Conservation (phyloP, 805 yeast genomes). For the Wickerhamiella slavikovae region DNA sequence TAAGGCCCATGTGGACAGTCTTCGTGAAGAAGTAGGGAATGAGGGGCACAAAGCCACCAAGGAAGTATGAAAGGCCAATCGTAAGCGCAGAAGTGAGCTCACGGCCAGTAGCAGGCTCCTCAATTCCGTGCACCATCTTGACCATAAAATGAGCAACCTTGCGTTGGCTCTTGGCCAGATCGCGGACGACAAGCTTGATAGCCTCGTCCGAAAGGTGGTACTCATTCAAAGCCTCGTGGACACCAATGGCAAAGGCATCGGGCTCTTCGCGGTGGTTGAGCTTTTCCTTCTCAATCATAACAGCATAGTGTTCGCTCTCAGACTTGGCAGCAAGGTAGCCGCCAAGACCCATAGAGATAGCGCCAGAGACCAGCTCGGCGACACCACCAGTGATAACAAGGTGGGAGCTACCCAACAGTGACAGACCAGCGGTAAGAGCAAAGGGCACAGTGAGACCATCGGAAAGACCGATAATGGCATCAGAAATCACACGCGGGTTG, state of each 20-base stretch:
- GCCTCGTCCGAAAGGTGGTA: slow-evolving; percentile 52
- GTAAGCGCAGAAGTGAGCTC: slow-evolving; percentile 76
- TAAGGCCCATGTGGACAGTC: slow-evolving; percentile 58
- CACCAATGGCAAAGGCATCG: slow-evolving; percentile 41
- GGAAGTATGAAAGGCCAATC: slow-evolving; percentile 70
- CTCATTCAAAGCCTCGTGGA: slow-evolving; percentile 61
- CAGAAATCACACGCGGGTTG: slow-evolving; percentile 78
- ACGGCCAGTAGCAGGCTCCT: slow-evolving; percentile 86
- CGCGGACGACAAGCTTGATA: slow-evolving; percentile 49
- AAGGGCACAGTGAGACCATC: slow-evolving; percentile 98
- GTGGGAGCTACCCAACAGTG: slow-evolving; percentile 72
- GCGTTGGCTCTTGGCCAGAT: slow-evolving; percentile 59
- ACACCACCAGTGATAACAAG: slow-evolving; percentile 94
- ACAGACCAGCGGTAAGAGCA: slow-evolving; percentile 90
- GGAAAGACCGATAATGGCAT: slow-evolving; percentile 76
- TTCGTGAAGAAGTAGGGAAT: slow-evolving; percentile 72
- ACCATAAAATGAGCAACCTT: slow-evolving; percentile 71
- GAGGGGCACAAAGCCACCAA: slow-evolving; percentile 85
- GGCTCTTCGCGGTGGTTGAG: slow-evolving; percentile 9
- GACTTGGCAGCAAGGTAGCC: slow-evolving; percentile 89
- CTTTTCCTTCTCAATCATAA: slow-evolving; percentile 15
- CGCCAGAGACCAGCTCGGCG: slow-evolving; percentile 93
- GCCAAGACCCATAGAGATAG: slow-evolving; percentile 95
- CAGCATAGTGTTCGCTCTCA: slow-evolving; percentile 26
- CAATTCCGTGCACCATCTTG: slow-evolving; percentile 77